Base-by-base conservation (phyloP, 2,329 filamentous ascomycete genomes). In the Botrytis byssoidea region DNA sequence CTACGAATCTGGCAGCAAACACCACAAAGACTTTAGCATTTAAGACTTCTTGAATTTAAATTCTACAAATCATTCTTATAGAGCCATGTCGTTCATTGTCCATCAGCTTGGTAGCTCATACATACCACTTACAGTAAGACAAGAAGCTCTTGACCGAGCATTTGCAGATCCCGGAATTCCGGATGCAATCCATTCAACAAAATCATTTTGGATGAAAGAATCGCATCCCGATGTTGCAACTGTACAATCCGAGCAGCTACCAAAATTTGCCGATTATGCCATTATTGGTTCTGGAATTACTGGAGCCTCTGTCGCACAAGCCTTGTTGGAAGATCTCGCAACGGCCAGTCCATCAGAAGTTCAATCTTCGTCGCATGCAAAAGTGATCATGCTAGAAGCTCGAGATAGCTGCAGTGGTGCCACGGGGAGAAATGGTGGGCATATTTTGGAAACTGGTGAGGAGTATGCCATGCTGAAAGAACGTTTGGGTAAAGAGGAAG, bases 401-500 rank as follows among this genome's bases (percentile, higher is more conserved):
- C 86, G 92, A 77, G 92, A 94, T 83, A 91, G 90, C 4, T 94
- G 92, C 79, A 94, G 88, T 87, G 92, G 92, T 18, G 92, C 92
- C 35, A 94, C 92, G 1, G 92, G 92, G 25, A 83, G 92, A 79
- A 91, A 92, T 79, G 85, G 89, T 20, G 68, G 68, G 29, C 68
- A 70, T 4, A 61, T 70, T 46, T 29, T 70, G 29, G 68, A 61
- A 57, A 70, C 68, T 6, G 68, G 68, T 22, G 68, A 70, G 40
- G 68, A 70, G 9, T 70, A 70, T 46, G 40, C n/a, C 14, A n/a
- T n/a, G 68, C 37, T 70, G 9, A 61, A 46, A 37, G 55, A 61
- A 35, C 68, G 68, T 6, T 25, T 59, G 68, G 68, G 68, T 9
- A 61, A 37, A 46, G 55, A 70, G 4, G 68, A 14, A 20, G 51